Evolutionary conservation across 805 yeast species (phyloP).

Genomic region (Maudiozyma serrabonitensis): DNA sequence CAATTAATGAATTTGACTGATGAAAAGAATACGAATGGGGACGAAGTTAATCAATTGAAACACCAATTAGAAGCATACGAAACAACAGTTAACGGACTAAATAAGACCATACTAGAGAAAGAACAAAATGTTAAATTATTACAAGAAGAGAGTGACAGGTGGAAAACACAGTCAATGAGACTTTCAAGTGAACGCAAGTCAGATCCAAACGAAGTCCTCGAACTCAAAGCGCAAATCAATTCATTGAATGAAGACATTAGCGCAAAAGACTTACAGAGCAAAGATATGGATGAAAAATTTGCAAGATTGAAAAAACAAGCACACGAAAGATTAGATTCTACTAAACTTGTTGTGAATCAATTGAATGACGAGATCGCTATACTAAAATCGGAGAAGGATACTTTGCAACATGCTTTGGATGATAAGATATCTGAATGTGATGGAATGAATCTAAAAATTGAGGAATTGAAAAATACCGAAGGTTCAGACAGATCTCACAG

Average conservation of each 20-base stretch:
- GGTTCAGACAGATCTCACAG: background rate
- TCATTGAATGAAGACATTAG: conserved; percentile 10
- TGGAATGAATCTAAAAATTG: background rate
- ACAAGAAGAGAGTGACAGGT: conserved; percentile 12
- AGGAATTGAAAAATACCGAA: background rate
- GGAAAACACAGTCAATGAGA: conserved; percentile 15
- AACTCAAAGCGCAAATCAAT: background rate
- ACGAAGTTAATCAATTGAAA: background rate
- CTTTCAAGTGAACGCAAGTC: conserved; percentile 4
- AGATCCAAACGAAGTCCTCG: background rate
- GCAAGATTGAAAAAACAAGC: conserved; percentile 28
- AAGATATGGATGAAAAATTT: conserved; percentile 27
- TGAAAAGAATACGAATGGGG: background rate
- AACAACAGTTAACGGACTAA: background rate
- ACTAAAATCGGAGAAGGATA: conserved; percentile 2
- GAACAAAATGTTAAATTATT: conserved; percentile 10
- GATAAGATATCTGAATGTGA: background rate
- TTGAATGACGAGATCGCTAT: conserved; percentile 30
- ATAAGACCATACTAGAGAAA: conserved; percentile 13
- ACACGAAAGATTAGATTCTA: conserved; percentile 27
- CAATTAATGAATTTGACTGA: background rate
- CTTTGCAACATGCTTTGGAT: background rate
- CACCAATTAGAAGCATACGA: conserved; percentile 1
- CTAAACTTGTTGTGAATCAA: conserved; percentile 28
- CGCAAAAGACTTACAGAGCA: conserved; percentile 19